These are phyloP conservation scores for Nemania sp. DNA, from an alignment of 2,329 filamentous ascomycete species.

Conservation along the genomic window DNA sequence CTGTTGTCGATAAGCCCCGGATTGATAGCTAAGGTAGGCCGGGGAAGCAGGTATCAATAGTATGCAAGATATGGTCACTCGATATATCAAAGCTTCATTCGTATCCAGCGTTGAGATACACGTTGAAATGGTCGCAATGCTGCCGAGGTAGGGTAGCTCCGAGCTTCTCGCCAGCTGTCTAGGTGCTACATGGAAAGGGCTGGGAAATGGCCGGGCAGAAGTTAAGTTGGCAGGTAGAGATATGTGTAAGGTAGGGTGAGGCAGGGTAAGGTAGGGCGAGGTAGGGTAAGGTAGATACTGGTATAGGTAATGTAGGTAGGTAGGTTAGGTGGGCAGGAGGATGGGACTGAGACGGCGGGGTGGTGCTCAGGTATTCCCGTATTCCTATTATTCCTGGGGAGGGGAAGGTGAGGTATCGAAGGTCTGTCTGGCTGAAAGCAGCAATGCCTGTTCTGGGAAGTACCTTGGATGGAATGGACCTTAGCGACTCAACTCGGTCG, in stretches of 20 bases:
- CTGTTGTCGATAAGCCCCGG: constrained; percentile 25
- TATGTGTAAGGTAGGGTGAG: no score
- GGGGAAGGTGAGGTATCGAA: no score
- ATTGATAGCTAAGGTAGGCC: constrained; percentile 15
- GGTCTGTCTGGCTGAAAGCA: constrained; percentile 35
- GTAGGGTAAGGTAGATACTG: no score
- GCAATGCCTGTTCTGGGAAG: constrained; percentile 27
- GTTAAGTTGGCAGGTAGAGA: constrained; percentile 2
- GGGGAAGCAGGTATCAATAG: constrained; percentile 27
- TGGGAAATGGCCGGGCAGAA: constrained; percentile 37
- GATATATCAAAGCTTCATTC: constrained; percentile 27
- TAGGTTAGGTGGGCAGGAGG: constrained; percentile 10
- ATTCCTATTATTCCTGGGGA: no score
- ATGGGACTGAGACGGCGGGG: constrained; percentile 19
- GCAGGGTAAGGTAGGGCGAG: no score
- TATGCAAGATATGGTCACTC: constrained; percentile 11
- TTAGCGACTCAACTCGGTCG: constrained; percentile 24
- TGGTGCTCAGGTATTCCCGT: constrained; percentile 20
- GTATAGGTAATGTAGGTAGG: no score
- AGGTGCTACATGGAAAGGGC: constrained; percentile 53
- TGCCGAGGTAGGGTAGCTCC: constrained; percentile 44
- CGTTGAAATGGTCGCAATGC: constrained; percentile 21
- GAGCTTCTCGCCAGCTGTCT: constrained; percentile 40
- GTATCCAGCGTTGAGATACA: constrained; percentile 26
- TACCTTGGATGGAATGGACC: constrained; percentile 1